These are phyloP conservation scores for Wickerhamomyces bovis DNA, from an alignment of 805 yeast genomes.

Conservation along the genomic window DNA sequence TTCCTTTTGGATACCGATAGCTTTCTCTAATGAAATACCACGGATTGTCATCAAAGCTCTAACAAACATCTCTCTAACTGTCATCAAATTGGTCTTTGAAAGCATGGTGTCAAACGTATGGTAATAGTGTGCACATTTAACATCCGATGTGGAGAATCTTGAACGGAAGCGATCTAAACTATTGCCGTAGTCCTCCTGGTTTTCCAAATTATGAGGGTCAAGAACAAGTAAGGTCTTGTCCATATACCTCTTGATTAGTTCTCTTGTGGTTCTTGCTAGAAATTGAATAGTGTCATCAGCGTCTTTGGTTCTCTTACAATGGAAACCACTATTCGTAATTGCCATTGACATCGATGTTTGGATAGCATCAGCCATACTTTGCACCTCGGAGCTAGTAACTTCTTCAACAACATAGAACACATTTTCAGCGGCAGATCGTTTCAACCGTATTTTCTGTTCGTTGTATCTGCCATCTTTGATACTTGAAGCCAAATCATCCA, in stretches of 20 bases:
- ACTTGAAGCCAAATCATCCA: conserved; percentile 78
- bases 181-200: conserved; percentile 44
- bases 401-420: conserved; percentile 81
- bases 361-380: conserved; percentile 53
- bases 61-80: conserved; percentile 71
- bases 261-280: conserved; percentile 42
- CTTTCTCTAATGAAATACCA: conserved; percentile 85
- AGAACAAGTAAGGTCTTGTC: conserved; percentile 40
- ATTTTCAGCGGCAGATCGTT: conserved; percentile 59
- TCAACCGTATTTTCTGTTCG: conserved; percentile 80
- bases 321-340: conserved; percentile 59
- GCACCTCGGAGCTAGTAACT: conserved; percentile 39
- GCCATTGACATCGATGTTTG: conserved; percentile 73
- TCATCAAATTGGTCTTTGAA: conserved; percentile 62
- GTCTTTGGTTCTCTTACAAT: conserved; percentile 58
- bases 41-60: conserved; percentile 70
- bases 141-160: conserved; percentile 33
- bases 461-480: conserved; percentile 83
- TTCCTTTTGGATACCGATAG: conserved; percentile 62
- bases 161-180: conserved; percentile 37
- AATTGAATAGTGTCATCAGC: conserved; percentile 70
- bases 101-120: conserved; percentile 59
- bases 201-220: conserved; percentile 42
- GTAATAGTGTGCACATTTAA: conserved; percentile 40
- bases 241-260: conserved; percentile 35